Evolutionary conservation across 2,329 filamentous ascomycete species (phyloP).

Genomic region (Stachybotrys chlorohalonatus): DNA sequence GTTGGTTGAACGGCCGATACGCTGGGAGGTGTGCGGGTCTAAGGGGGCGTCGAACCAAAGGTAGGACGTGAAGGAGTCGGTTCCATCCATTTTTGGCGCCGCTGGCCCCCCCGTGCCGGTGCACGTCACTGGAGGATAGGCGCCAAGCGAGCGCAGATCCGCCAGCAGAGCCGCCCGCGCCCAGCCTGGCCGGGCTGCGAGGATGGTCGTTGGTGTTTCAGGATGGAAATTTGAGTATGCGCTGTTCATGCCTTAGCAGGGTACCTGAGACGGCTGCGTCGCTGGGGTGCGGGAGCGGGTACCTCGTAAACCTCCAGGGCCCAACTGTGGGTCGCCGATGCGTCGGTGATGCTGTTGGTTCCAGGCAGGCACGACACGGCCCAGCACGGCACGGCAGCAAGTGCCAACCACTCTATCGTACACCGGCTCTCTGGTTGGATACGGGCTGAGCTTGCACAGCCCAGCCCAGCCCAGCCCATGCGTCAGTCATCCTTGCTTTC

Average conservation of each 20-base stretch:
- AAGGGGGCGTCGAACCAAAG: too few species aligned
- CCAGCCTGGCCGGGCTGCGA: too few species aligned
- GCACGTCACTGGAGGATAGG: neutral
- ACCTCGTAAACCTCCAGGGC: neutral
- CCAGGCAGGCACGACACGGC: too few species aligned
- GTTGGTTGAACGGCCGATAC: neutral
- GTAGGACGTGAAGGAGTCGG: neutral
- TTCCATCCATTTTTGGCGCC: neutral
- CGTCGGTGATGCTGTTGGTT: too few species aligned
- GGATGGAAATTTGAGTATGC: neutral
- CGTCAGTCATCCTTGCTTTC: neutral
- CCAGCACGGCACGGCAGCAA: too few species aligned
- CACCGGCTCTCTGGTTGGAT: too few species aligned
- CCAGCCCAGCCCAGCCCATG: neutral
- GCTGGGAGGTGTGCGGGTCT: too few species aligned
- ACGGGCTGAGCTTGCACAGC: too few species aligned
- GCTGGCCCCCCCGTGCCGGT: too few species aligned
- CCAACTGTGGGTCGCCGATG: too few species aligned
- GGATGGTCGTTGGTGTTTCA: neutral
- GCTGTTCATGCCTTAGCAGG: neutral
- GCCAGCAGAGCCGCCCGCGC: neutral
- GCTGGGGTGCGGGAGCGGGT: neutral
- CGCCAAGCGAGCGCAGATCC: neutral
- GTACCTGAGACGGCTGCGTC: neutral
- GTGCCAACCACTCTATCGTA: too few species aligned